These are phyloP conservation scores for Zygosaccharomyces pseudorouxii DNA, from an alignment of 805 yeast genomes.

Conservation along the genomic window DNA sequence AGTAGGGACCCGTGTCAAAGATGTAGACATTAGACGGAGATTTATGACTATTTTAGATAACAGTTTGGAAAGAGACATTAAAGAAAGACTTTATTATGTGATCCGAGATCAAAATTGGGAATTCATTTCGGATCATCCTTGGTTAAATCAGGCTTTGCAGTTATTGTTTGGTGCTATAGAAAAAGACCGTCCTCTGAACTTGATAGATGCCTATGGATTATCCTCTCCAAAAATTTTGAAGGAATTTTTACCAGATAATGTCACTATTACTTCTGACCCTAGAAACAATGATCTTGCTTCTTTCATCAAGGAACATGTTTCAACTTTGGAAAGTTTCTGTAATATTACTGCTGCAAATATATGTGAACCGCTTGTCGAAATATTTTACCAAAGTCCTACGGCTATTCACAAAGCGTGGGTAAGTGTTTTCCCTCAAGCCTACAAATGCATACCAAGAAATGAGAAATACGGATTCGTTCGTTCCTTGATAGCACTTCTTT, in stretches of 20 bases:
- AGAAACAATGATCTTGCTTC: constrained; percentile 24
- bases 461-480: constrained; percentile 84
- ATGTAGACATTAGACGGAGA: constrained; percentile 65
- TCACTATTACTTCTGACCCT: constrained; percentile 11
- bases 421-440: constrained; percentile 75
- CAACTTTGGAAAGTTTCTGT: constrained; percentile 27
- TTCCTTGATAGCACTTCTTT: constrained; percentile 67
- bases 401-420: constrained; percentile 83
- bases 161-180: constrained; percentile 76
- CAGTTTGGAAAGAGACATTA: constrained; percentile 72
- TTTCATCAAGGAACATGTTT: constrained; percentile 35
- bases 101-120: constrained; percentile 98
- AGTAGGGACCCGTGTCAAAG: constrained; percentile 84
- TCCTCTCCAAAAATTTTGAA: constrained; percentile 37
- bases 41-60: constrained; percentile 75
- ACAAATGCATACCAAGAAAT: constrained; percentile 65
- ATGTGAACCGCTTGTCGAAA: constrained; percentile 65
- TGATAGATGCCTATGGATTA: constrained; percentile 49
- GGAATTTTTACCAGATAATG: constrained; percentile 17
- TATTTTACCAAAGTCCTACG: constrained; percentile 76
- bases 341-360: constrained; percentile 54
- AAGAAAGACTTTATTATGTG: constrained; percentile 76
- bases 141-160: constrained; percentile 93
- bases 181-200: constrained; percentile 41
- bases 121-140: constrained; percentile 81